Evolutionary conservation across 306 rosid genomes (phyloP).

Genomic region (Vicia villosa): DNA sequence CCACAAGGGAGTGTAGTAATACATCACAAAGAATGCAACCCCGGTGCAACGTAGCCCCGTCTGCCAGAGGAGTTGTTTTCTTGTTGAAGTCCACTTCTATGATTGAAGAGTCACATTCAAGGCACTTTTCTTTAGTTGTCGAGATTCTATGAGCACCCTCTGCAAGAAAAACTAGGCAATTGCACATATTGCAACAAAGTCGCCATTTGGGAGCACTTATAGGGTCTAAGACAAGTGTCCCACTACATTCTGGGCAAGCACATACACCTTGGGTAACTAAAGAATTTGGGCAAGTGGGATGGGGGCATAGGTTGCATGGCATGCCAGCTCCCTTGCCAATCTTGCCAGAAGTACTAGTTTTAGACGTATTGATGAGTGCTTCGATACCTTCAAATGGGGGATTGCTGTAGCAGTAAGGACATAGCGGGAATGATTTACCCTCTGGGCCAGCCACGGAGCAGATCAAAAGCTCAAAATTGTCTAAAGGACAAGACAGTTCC

Average conservation of each 20-base stretch:
- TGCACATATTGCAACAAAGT: slow-evolving; percentile 84
- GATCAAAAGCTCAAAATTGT: slow-evolving; percentile 89
- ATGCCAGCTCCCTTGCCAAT: slow-evolving; percentile 90
- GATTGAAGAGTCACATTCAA: slow-evolving; percentile 77
- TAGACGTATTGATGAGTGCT: slow-evolving; percentile 54
- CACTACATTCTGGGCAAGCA: slow-evolving; percentile 95
- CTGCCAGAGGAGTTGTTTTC: slow-evolving; percentile 85
- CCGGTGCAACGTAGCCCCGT: slow-evolving; percentile 72
- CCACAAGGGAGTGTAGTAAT: slow-evolving; percentile 88
- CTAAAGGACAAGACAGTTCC: slow-evolving; percentile 89
- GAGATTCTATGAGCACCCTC: slow-evolving; percentile 91
- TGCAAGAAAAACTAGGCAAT: slow-evolving; percentile 87
- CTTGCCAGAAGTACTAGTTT: slow-evolving; percentile 60
- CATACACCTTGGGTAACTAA: slow-evolving; percentile 84
- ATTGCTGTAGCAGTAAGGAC: slow-evolving; percentile 95
- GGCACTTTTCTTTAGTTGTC: slow-evolving; percentile 68
- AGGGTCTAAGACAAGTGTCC: slow-evolving; percentile 88
- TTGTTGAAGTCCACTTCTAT: slow-evolving; percentile 95
- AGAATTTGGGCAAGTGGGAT: slow-evolving; percentile 89
- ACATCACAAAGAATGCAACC: slow-evolving; percentile 96
- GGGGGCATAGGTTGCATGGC: slow-evolving; percentile 94
- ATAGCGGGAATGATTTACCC: slow-evolving; percentile 84
- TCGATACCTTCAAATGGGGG: slow-evolving; percentile 97
- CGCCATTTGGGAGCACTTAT: slow-evolving; percentile 92
- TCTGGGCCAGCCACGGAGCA: slow-evolving; percentile 88